Evolutionary conservation across 116 monocot species (phyloP), one percentile per base, ranked within the genome.

Genomic region (Zostera marina): DNA sequence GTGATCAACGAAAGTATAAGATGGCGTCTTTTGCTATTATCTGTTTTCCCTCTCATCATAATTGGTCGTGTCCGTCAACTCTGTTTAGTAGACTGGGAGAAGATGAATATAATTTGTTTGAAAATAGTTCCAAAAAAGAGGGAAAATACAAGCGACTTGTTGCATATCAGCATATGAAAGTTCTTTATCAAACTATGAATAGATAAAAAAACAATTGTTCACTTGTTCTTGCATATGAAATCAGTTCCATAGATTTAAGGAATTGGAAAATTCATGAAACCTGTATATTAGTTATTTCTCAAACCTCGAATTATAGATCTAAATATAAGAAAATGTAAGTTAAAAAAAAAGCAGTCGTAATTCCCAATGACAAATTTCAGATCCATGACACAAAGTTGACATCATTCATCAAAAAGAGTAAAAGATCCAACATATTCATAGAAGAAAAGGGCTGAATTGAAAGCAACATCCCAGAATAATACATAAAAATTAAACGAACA

Each of bases 21-120:
- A 47, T 70, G 74, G 54, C 77, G 88, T 52, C 65, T 91, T 44
- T 99, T 90, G 39, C 53, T 59, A 41, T 73, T 82, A 75, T 99
- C 99, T 41, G 58, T 63, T 76, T 84, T 80, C 38, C 80, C 86
- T 62, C 84, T 81, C 58, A 59, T 57, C 42, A 66, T 66, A 17
- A 6, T n/a, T n/a, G n/a, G n/a, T n/a, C 0, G 44, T 17, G 17
- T 47, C 14, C 3, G 17, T 47, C 8, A 15, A 15, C 47, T 47
- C 19, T 19, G 48, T 48, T 6, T 48, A 48, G 48, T 19, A 48
- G 48, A n/a, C 15, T 48, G 14, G 9, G 16, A 16, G 48, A 19
- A 48, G 19, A 11, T 48, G 17, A 48, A 48, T 48, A 49, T n/a
- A 49, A 49, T 20, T 17, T 49, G 17, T 20, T 0, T 9, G 49